Conservation (phyloP, 495 filamentous ascomycete species). For the Lasiosphaeria miniovina region DNA sequence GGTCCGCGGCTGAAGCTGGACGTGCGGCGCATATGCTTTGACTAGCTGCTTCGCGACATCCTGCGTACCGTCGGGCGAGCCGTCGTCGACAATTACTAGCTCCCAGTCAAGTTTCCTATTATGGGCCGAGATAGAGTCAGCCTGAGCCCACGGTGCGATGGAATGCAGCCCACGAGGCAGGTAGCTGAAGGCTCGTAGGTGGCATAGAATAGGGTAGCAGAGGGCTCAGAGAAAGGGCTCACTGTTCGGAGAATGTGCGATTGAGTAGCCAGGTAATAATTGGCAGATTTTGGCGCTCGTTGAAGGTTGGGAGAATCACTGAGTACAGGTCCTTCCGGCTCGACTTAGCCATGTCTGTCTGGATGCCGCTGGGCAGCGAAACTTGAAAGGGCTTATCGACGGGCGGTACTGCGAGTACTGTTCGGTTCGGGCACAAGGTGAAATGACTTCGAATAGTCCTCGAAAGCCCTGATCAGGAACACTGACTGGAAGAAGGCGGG, state of each 20-base stretch:
- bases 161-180: no score
- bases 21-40: conserved; percentile 72
- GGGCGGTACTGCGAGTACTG: no score
- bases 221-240: conserved; percentile 15
- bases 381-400: no score
- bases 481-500: no score
- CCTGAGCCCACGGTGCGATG: no score
- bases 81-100: conserved; percentile 95
- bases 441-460: no score
- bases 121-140: not conserved
- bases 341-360: conserved; percentile 28
- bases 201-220: no score
- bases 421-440: no score
- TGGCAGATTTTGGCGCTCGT: conserved; percentile 94
- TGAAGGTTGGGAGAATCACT: conserved; percentile 96
- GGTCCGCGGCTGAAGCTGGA: conserved; percentile 78
- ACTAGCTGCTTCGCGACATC: conserved; percentile 85
- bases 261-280: conserved; percentile 93
- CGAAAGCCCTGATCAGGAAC: no score
- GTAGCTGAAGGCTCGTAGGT: no score
- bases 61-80: conserved; percentile 92
- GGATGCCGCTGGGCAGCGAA: conserved; percentile 10
- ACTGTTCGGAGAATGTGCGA: conserved; percentile 85
- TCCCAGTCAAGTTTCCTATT: conserved; percentile 92
- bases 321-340: conserved; percentile 74